A percentile compares a stretch with the other conserved stretches of the same genome.
These are phyloP conservation scores for Coniophora puteana DNA, from an alignment of 1,284 basidiomycete genomes.

Conservation along the genomic window DNA sequence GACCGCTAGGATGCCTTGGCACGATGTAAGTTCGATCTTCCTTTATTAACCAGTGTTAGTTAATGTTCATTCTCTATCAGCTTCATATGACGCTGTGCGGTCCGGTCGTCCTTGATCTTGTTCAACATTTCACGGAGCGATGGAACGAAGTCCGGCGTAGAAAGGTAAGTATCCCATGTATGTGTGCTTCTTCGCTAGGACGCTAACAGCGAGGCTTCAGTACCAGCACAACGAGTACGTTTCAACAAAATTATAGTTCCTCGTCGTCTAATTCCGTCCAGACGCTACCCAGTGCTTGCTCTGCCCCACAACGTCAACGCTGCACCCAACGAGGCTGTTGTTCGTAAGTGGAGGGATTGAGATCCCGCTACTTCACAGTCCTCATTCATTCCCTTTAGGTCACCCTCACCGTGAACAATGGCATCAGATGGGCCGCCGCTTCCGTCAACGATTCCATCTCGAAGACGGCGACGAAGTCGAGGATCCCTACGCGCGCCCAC, in stretches of 20 bases:
- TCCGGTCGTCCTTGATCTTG: conserved; percentile 81
- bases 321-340: conserved; percentile 64
- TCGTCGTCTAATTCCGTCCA: conserved; percentile 16
- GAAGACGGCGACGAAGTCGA: conserved; percentile 30
- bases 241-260: neutral
- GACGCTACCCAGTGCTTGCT: conserved; percentile 73
- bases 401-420: conserved; percentile 71
- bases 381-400: conserved; percentile 29
- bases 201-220: conserved; percentile 22
- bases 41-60: conserved; percentile 1
- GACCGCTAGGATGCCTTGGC: conserved; percentile 84
- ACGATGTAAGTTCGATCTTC: conserved; percentile 56
- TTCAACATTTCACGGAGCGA: conserved; percentile 87
- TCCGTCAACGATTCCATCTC: conserved; percentile 56
- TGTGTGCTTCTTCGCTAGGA: conserved; percentile 9
- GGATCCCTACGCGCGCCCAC: conserved; percentile 37
- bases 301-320: conserved; percentile 69
- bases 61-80: conserved; percentile 28
- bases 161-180: conserved; percentile 41
- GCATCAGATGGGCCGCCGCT: conserved; percentile 53
- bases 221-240: conserved; percentile 52
- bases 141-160: conserved; percentile 85
- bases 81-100: conserved; percentile 86
- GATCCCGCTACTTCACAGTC: neutral
- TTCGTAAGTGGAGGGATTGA: conserved; percentile 35